phyloP scores from a whole-genome alignment of 2,329 filamentous ascomycete species.

The Phaeosphaeriaceae sp. region DNA sequence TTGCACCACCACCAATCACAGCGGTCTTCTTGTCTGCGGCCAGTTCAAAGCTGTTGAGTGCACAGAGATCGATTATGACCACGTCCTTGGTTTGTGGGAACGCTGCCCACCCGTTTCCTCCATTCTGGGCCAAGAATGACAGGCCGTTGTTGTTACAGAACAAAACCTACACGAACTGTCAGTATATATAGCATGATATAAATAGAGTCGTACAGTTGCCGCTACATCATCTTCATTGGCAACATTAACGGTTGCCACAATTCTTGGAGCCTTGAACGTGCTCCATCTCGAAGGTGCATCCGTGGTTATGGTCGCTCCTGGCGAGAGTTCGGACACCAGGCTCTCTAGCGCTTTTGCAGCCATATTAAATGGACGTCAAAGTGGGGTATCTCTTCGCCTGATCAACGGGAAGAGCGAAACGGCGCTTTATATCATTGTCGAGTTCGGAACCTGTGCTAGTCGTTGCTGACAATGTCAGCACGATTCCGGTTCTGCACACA shows the following conservation, averaged over 20 bases:
- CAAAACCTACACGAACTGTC: constrained; percentile 12
- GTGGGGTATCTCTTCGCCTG: not conserved
- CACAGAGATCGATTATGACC: constrained; percentile 28
- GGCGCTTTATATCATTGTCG: not conserved
- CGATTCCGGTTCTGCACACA: not conserved
- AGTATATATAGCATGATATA: not conserved
- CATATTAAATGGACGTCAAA: not conserved
- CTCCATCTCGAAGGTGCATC: constrained; percentile 19
- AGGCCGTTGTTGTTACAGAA: constrained; percentile 10
- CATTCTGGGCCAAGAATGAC: constrained; percentile 26
- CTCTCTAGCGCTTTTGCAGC: not conserved
- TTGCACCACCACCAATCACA: constrained; percentile 33
- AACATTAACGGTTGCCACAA: constrained; percentile 16
- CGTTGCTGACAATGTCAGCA: not conserved
- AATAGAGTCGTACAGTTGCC: constrained; percentile 10
- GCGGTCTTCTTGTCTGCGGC: constrained; percentile 19
- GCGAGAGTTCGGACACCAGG: not conserved
- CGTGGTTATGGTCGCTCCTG: not conserved
- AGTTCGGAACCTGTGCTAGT: not conserved
- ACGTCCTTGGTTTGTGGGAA: constrained; percentile 13
- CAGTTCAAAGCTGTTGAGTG: constrained; percentile 23
- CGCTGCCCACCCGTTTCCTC: constrained; percentile 26
- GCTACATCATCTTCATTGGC: constrained; percentile 18
- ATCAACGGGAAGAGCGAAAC: not conserved
- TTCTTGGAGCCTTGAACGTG: constrained; percentile 9